Conservation (phyloP, 495 filamentous ascomycete genomes). For the Parachaetomium inaequale region DNA sequence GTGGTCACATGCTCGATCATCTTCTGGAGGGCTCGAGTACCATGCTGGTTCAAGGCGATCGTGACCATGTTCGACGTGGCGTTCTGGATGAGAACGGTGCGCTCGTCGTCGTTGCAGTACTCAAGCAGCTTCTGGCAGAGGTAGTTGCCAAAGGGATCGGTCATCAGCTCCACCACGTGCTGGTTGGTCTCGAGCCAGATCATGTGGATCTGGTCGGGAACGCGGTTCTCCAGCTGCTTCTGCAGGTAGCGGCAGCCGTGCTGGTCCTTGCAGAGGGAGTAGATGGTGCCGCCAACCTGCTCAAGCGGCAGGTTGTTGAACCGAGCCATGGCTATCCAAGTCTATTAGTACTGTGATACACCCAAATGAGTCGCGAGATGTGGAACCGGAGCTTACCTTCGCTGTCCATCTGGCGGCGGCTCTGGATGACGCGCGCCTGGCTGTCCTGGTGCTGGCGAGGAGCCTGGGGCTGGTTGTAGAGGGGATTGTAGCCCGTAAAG, state of each 20-base stretch:
- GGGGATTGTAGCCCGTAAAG: conserved; percentile 43
- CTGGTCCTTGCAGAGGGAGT: conserved; percentile 90
- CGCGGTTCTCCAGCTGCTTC: conserved; percentile 91
- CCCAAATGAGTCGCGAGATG: background rate
- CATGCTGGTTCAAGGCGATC: conserved; percentile 94
- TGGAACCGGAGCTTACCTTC: conserved; percentile 47
- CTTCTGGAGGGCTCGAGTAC: conserved; percentile 93
- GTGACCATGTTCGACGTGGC: conserved; percentile 78
- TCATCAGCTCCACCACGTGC: conserved; percentile 96
- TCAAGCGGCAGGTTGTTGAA: conserved; percentile 78
- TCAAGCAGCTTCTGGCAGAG: conserved; percentile 96
- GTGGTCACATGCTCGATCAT: conserved; percentile 97
- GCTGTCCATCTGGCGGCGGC: conserved; percentile 61
- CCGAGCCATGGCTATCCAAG: conserved; percentile 54
- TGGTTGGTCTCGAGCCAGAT: conserved; percentile 90
- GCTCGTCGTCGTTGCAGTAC: conserved; percentile 87
- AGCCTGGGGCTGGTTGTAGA: conserved; percentile 38
- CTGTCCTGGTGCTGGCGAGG: conserved; percentile 50
- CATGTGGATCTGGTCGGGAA: conserved; percentile 75
- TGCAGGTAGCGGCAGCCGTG: conserved; percentile 94
- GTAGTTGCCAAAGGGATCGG: conserved; percentile 97
- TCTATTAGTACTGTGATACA: background rate
- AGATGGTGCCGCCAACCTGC: conserved; percentile 73
- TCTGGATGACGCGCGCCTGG: conserved; percentile 67
- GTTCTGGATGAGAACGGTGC: conserved; percentile 86